A percentile compares a stretch with the other conserved stretches of the same genome.
Evolutionary conservation across 768 basidiomycete genomes (phyloP).

Genomic region (Leccinum subgranulosum): DNA sequence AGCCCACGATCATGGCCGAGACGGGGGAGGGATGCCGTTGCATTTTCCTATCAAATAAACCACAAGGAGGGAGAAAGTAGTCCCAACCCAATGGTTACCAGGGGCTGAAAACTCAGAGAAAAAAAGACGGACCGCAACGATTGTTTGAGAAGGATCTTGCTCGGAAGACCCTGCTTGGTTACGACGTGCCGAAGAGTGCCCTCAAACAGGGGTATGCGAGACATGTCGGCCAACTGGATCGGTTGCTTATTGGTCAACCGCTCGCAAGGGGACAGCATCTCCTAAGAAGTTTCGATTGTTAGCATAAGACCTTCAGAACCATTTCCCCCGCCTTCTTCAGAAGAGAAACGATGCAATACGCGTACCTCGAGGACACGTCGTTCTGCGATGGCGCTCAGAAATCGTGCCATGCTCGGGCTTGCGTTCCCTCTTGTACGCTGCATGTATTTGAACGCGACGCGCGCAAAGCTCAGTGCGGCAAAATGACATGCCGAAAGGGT

Average conservation of each 20-base stretch:
- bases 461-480: slow-evolving; percentile 60
- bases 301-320: not conserved
- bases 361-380: slow-evolving; percentile 21
- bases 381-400: slow-evolving; percentile 13
- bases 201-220: slow-evolving; percentile 46
- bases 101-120: not conserved
- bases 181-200: slow-evolving; percentile 32
- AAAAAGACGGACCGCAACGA: slow-evolving; percentile 20
- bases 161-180: slow-evolving; percentile 38
- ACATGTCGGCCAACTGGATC: slow-evolving; percentile 52
- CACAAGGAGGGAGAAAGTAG: not conserved
- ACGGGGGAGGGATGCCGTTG: slow-evolving; percentile 11
- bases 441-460: slow-evolving; percentile 38
- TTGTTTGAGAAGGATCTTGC: slow-evolving; percentile 33
- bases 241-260: slow-evolving; percentile 44
- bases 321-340: not conserved
- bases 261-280: slow-evolving; percentile 49
- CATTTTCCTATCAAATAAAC: slow-evolving; percentile 22
- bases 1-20: slow-evolving; percentile 51
- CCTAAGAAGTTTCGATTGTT: slow-evolving; percentile 33
- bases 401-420: slow-evolving; percentile 3
- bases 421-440: slow-evolving; percentile 3
- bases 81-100: not conserved
- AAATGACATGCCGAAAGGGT: slow-evolving; percentile 52
- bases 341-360: not conserved